Evolutionary conservation across 108 stramenopile genomes (phyloP), one percentile per base, ranked within the genome.

Genomic region (Ochromonas danica): DNA sequence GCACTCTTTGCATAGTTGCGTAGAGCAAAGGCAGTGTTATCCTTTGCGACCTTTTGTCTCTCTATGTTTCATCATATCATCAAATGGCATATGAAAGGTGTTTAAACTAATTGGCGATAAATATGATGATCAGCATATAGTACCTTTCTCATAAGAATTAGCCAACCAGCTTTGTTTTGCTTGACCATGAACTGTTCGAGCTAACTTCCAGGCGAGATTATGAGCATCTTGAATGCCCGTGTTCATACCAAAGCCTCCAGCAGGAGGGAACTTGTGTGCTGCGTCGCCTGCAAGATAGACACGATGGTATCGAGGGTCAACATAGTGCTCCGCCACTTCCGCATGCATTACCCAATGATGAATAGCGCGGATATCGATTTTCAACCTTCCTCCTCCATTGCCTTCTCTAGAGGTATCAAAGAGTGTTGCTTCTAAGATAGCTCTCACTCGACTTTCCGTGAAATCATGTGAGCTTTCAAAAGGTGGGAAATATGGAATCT

Each of bases 231-330:
- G 84, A 27, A 97, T 60, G 0, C 96, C 96, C 0, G 95, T 94
- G 83, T 97, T 97, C 92, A 97, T 94, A 27, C 96, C 96, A 82
- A 96, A 87, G 1, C 88, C 95, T 40, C 95, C 96, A 0, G 96
- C 95, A 0, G 96, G 96, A 6, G 96, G 95, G 81, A 96, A 97
- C 10, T 91, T 91, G 85, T 97, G 96, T 0, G 95, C 95, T 2
- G 95, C 92, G 81, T 97, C 96, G 1, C 96, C 96, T 1, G 87
- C 92, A 61, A 95, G 77, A 43, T 88, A 87, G 17, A 91, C 84
- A 1, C 86, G 33, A 82, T 28, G 51, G 38, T 1, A 57, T 42
- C 31, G 17, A 57, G 51, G 51, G 25, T 36, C 10, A 28, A 6
- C 31, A 81, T 92, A 94, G 1, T 70, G 71, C 39, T 92, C 41